These are phyloP conservation scores for Circinella umbellata DNA, from an alignment of 371 early-diverging fungal genomes.

Conservation along the genomic window DNA sequence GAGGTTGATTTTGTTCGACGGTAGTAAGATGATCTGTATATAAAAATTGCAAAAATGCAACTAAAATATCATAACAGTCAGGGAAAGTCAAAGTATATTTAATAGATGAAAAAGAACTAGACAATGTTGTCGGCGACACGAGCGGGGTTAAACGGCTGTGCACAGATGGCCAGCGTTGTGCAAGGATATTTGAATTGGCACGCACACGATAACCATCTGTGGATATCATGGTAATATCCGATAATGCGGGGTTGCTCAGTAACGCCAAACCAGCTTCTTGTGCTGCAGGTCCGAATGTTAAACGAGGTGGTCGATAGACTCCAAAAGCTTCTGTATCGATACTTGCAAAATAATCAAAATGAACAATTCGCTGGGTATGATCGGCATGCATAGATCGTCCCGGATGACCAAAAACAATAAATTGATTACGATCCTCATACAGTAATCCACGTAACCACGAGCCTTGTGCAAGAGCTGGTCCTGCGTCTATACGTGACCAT, in stretches of 20 bases:
- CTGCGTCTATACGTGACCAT: conserved; percentile 74
- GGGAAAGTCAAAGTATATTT: conserved; percentile 45
- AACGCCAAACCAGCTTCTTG: conserved; percentile 63
- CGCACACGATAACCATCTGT: conserved; percentile 56
- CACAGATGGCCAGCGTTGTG: conserved; percentile 69
- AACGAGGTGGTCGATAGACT: conserved; percentile 48
- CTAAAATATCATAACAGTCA: conserved; percentile 58
- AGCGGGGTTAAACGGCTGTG: conserved; percentile 25
- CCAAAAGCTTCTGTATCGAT: conserved; percentile 73
- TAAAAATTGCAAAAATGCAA: conserved; percentile 67
- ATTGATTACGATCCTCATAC: conserved; percentile 58
- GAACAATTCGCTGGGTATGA: conserved; percentile 71
- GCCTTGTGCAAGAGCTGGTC: conserved; percentile 62
- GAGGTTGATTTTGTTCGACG: conserved; percentile 55
- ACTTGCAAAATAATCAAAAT: conserved; percentile 61
- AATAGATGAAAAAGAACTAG: not conserved
- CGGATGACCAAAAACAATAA: conserved; percentile 77
- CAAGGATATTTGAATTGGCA: conserved; percentile 67
- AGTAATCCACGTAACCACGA: conserved; percentile 76
- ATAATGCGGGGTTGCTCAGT: conserved; percentile 56
- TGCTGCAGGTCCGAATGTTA: conserved; percentile 35
- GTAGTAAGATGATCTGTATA: conserved; percentile 70
- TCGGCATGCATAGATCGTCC: conserved; percentile 65
- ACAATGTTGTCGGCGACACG: conserved; percentile 11
- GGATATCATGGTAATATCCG: conserved; percentile 61